Conservation (phyloP, 192 early-diverging fungal species). For the Radiomyces spectabilis region DNA sequence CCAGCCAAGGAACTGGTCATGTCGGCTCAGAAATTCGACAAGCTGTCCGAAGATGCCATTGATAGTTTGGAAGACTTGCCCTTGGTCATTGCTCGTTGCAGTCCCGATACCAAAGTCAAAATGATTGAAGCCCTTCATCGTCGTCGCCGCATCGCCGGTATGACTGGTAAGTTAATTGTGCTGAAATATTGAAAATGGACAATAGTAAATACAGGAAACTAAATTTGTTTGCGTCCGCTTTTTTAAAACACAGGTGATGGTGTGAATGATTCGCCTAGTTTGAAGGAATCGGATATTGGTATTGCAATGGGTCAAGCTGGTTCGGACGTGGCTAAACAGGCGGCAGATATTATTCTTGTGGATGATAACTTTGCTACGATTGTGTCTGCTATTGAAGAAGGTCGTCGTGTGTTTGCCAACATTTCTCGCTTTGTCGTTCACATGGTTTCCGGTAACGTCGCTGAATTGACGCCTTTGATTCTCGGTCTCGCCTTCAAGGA, state of each 20-base stretch:
- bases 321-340: slow-evolving; percentile 97
- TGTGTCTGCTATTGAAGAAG: slow-evolving; percentile 88
- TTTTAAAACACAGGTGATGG: no score
- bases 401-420: slow-evolving; percentile 94
- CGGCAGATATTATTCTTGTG: slow-evolving; percentile 91
- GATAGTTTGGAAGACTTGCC: slow-evolving; percentile 80
- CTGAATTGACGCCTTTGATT: neutral
- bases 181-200: no score
- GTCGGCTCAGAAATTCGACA: slow-evolving; percentile 82
- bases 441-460: slow-evolving; percentile 1
- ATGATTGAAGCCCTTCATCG: slow-evolving; percentile 88
- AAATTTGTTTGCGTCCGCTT: no score
- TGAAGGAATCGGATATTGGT: slow-evolving; percentile 93
- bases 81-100: slow-evolving; percentile 93
- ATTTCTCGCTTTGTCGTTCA: slow-evolving; percentile 92
- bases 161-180: no score
- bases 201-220: no score
- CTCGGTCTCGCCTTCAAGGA: neutral
- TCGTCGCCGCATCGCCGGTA: slow-evolving; percentile 66
- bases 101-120: slow-evolving; percentile 95
- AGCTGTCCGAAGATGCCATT: slow-evolving; percentile 85
- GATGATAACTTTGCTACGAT: slow-evolving; percentile 97
- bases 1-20: slow-evolving; percentile 42
- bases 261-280: slow-evolving; percentile 91
- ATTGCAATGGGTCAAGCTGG: slow-evolving; percentile 96